phyloP scores from a whole-genome alignment of 2,329 filamentous ascomycete species.

The Fusarium pininemorale region DNA sequence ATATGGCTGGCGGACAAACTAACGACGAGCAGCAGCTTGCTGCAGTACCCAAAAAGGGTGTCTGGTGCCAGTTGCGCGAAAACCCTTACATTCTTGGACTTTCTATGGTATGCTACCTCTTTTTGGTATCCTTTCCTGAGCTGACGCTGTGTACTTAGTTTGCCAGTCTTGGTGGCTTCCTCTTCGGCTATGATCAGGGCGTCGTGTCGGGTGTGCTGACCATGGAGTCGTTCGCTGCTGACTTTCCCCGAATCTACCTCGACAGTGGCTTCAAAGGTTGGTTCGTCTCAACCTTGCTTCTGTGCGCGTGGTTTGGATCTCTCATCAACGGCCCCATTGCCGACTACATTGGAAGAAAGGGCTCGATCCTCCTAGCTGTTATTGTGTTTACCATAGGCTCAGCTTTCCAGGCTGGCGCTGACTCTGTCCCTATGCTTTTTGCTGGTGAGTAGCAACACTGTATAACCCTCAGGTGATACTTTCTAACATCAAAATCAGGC shows the following conservation, averaged over 20 bases:
- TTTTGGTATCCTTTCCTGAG: no score
- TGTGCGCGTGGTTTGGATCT: constrained; percentile 59
- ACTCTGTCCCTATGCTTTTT: constrained; percentile 54
- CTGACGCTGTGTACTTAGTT: constrained; percentile 14
- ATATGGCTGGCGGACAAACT: not conserved
- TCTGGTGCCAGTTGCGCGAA: not conserved
- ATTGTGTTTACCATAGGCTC: constrained; percentile 53
- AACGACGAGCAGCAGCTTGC: not conserved
- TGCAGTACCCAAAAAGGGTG: not conserved
- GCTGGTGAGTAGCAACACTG: constrained; percentile 34
- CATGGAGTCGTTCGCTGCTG: constrained; percentile 46
- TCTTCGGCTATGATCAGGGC: constrained; percentile 53
- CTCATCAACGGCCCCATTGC: constrained; percentile 51
- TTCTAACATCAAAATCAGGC: not conserved
- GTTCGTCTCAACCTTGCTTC: constrained; percentile 60
- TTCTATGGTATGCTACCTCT: not conserved
- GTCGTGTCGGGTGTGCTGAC: constrained; percentile 51
- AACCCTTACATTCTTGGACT: not conserved
- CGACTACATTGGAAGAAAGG: constrained; percentile 45
- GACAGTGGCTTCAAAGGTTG: constrained; percentile 51
- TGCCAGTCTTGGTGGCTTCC: constrained; percentile 50
- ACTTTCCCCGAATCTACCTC: constrained; percentile 46
- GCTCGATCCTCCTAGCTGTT: constrained; percentile 47
- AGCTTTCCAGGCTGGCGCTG: constrained; percentile 53
- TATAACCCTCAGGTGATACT: no score